Percentiles rank a stretch among this genome's conserved stretches.
Conservation (phyloP, 257 asterid species). For the Przewalskia tangutica region DNA sequence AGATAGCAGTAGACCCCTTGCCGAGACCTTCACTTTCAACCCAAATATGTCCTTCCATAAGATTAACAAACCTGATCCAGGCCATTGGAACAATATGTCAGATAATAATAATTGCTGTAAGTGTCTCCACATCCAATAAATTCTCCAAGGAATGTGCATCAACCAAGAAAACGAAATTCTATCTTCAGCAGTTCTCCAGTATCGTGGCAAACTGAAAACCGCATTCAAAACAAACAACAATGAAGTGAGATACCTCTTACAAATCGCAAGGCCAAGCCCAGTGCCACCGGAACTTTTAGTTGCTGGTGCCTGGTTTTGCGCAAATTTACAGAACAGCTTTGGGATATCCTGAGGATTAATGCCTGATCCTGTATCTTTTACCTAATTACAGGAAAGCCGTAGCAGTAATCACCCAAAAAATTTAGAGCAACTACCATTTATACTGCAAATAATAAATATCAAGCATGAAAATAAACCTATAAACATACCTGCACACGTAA, state of each 20-base stretch:
- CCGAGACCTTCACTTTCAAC: slow-evolving; percentile 94
- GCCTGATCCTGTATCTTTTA: slow-evolving; percentile 91
- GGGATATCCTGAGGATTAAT: slow-evolving; percentile 84
- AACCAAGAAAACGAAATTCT: not conserved
- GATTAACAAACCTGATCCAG: slow-evolving; percentile 68
- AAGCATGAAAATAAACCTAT: not conserved
- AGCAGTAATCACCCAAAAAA: not conserved
- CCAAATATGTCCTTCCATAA: slow-evolving; percentile 94
- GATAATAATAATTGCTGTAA: not conserved
- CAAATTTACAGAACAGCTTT: slow-evolving; percentile 74
- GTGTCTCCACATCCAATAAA: not conserved
- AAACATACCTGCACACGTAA: slow-evolving; percentile 75
- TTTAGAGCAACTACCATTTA: not conserved
- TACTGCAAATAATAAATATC: not conserved
- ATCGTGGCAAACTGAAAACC: not conserved
- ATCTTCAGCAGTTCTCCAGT: not conserved
- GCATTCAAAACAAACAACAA: not conserved
- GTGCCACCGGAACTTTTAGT: slow-evolving; percentile 68
- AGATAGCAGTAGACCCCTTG: slow-evolving; percentile 71
- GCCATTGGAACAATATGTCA: not conserved
- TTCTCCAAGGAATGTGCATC: not conserved
- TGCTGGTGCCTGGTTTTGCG: slow-evolving; percentile 62
- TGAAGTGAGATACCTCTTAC: slow-evolving; percentile 50
- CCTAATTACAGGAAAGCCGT: slow-evolving; percentile 31
- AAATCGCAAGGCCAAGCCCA: slow-evolving; percentile 97